phyloP scores from a whole-genome alignment of 164 flowering plant genomes.

The Chimonanthus salicifolius region DNA sequence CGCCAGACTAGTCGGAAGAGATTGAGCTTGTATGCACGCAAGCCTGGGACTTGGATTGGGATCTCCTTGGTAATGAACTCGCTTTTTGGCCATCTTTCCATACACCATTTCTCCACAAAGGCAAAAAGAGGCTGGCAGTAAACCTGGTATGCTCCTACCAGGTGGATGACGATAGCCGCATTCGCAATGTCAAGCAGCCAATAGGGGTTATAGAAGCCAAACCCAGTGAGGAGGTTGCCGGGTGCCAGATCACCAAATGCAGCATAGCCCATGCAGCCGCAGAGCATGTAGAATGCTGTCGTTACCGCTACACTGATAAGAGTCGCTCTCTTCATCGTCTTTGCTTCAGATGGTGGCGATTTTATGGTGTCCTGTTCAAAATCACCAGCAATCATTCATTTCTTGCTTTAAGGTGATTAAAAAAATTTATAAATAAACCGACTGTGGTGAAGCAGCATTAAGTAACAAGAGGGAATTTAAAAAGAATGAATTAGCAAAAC shows the following conservation, averaged over 20 bases:
- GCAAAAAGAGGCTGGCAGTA: conserved; percentile 61
- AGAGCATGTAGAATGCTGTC: conserved; percentile 49
- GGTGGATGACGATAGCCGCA: conserved; percentile 53
- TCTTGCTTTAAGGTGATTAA: background rate
- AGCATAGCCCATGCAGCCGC: conserved; percentile 63
- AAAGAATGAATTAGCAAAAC: too few relatives aligned
- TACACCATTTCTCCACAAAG: conserved; percentile 48
- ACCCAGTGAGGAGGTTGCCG: conserved; percentile 57
- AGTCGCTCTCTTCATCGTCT: conserved; percentile 54
- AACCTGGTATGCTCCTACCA: conserved; percentile 68
- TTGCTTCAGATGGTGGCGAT: conserved; percentile 49
- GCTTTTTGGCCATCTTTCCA: conserved; percentile 33
- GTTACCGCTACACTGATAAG: conserved; percentile 34
- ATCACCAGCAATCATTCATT: conserved; percentile 31
- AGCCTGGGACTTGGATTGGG: conserved; percentile 30
- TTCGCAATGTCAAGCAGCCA: conserved; percentile 68
- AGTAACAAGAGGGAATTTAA: too few relatives aligned
- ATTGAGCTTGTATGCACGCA: conserved; percentile 34
- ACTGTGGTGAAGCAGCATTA: too few relatives aligned
- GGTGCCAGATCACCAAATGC: conserved; percentile 61
- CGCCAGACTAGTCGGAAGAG: conserved; percentile 59
- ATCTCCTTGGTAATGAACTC: conserved; percentile 36
- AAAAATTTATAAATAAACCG: too few relatives aligned
- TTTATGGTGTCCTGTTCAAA: conserved; percentile 40
- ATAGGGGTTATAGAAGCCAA: conserved; percentile 57